These are phyloP conservation scores for Scedosporium aurantiacum DNA, from an alignment of 2,329 filamentous ascomycete species.

Conservation along the genomic window DNA sequence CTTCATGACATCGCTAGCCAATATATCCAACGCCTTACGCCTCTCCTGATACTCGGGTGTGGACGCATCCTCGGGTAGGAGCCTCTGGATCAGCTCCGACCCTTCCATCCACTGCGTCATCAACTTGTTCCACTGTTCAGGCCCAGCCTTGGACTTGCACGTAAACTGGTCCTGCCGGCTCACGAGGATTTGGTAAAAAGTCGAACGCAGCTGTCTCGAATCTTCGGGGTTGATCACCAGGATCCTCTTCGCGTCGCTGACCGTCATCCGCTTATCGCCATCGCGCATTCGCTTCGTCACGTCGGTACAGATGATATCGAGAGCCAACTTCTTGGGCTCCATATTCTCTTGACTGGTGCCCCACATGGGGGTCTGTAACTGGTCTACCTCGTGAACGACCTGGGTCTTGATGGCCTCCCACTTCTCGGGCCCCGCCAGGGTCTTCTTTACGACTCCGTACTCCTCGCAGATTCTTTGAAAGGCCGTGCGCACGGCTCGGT, in stretches of 20 bases:
- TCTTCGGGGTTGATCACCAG: constrained; percentile 32
- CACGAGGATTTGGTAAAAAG: constrained; percentile 55
- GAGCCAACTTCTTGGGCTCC: constrained; percentile 48
- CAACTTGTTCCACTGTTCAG: constrained; percentile 59
- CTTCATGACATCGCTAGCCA: constrained; percentile 70
- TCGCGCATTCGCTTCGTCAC: constrained; percentile 69
- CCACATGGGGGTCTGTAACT: constrained; percentile 53
- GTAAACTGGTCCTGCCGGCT: constrained; percentile 48
- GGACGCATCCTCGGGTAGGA: constrained; percentile 37
- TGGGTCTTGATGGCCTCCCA: constrained; percentile 63
- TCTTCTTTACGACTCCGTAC: constrained; percentile 62
- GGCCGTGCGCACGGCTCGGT: constrained; percentile 51
- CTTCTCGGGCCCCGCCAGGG: constrained; percentile 56
- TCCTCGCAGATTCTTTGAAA: constrained; percentile 63
- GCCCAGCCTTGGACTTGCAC: constrained; percentile 61
- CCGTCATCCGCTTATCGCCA: constrained; percentile 54
- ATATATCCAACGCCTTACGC: constrained; percentile 54
- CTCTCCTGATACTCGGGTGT: constrained; percentile 45
- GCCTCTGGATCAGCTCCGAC: constrained; percentile 41
- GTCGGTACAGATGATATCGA: constrained; percentile 72
- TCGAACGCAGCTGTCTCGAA: constrained; percentile 49
- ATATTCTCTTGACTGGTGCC: constrained; percentile 35
- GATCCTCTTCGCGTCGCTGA: constrained; percentile 61
- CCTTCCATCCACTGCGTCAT: constrained; percentile 56
- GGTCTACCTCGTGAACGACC: constrained; percentile 52